A percentile compares a stretch with the other conserved stretches of the same genome.
These are phyloP conservation scores for Hansenula sp. DNA, from an alignment of 1,139 yeast genomes.

Conservation along the genomic window DNA sequence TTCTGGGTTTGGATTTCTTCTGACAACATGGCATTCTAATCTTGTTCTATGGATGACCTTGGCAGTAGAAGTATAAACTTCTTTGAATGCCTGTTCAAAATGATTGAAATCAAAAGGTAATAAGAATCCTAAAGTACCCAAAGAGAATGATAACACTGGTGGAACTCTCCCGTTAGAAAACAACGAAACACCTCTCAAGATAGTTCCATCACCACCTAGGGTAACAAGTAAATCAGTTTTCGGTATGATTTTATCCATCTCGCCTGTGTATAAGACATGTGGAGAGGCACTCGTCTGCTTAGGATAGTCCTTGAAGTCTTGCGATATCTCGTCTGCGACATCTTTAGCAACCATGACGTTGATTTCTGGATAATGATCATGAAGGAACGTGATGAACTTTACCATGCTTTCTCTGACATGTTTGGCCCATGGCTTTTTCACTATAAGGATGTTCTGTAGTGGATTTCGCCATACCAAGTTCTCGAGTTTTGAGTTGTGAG, in stretches of 20 bases:
- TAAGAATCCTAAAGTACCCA: constrained; percentile 89
- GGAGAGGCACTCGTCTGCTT: constrained; percentile 19
- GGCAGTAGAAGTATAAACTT: constrained; percentile 65
- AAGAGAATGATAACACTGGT: constrained; percentile 82
- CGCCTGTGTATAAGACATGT: constrained; percentile 53
- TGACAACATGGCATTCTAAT: constrained; percentile 66
- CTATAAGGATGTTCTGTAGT: constrained; percentile 68
- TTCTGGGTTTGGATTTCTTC: constrained; percentile 22
- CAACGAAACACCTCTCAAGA: constrained; percentile 61
- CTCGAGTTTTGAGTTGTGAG: constrained; percentile 45
- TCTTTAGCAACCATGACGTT: constrained; percentile 76
- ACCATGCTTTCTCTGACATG: constrained; percentile 65
- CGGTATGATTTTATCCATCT: constrained; percentile 47
- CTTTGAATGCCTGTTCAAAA: constrained; percentile 55
- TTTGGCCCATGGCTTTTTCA: constrained; percentile 80
- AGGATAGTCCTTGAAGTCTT: constrained; percentile 31
- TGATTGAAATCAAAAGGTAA: constrained; percentile 79
- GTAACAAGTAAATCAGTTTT: constrained; percentile 74
- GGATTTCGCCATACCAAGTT: constrained; percentile 48
- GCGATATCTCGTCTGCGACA: constrained; percentile 67
- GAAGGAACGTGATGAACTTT: constrained; percentile 53
- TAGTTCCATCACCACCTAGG: constrained; percentile 95
- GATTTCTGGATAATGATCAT: constrained; percentile 57
- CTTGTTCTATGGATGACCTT: constrained; percentile 73
- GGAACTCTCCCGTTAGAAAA: constrained; percentile 74